phyloP scores from a whole-genome alignment of 495 filamentous ascomycete genomes.

The Lepidopterella palustris region DNA sequence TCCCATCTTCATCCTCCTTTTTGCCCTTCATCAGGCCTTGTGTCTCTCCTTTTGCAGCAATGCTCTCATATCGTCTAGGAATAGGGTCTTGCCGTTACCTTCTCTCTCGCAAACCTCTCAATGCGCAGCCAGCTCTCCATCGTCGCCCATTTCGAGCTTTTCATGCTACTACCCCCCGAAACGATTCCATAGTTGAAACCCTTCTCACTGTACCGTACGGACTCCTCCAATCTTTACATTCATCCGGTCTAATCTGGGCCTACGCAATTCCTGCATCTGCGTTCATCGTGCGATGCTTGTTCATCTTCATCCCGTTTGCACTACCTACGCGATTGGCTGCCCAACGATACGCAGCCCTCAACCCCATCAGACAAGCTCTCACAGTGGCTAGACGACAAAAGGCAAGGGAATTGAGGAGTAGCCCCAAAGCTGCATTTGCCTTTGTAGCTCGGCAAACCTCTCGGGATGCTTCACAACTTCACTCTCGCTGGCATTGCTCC shows the following conservation, averaged over 20 bases:
- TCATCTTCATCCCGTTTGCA: slow-evolving; percentile 1
- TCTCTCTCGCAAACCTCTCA: not conserved
- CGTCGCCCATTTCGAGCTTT: slow-evolving; percentile 12
- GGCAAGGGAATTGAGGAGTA: too few relatives aligned
- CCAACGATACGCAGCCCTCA: not conserved
- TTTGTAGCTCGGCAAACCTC: too few relatives aligned
- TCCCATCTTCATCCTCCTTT: not conserved
- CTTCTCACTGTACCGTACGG: slow-evolving; percentile 11
- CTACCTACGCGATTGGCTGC: not conserved
- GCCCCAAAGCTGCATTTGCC: too few relatives aligned
- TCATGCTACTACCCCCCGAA: slow-evolving; percentile 20
- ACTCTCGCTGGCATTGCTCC: not conserved
- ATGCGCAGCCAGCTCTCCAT: not conserved
- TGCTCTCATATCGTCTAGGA: not conserved
- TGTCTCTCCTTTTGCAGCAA: not conserved
- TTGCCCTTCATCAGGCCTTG: not conserved
- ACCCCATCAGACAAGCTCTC: not conserved
- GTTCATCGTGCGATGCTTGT: slow-evolving; percentile 16
- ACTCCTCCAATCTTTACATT: slow-evolving; percentile 13
- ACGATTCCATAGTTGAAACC: not conserved
- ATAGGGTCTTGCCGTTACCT: not conserved
- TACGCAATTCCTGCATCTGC: slow-evolving; percentile 19
- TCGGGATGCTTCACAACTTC: too few relatives aligned
- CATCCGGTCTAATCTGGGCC: slow-evolving; percentile 15
- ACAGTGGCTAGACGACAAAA: not conserved